Evolutionary conservation across 148 eudicot genomes (phyloP).

Genomic region (Chenopodium berlandieri): DNA sequence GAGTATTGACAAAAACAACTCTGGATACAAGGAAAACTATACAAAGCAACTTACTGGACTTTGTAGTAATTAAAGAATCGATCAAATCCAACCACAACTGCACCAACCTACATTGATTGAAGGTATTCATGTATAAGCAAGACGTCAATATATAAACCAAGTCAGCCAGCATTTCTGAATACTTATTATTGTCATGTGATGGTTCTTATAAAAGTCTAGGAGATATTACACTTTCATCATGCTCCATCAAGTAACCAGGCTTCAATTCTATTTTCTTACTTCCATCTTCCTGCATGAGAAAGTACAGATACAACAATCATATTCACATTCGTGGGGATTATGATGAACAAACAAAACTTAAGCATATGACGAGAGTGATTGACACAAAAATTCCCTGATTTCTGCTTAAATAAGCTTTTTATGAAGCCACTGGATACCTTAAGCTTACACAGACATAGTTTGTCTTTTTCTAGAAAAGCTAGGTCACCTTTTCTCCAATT

Average conservation of each 20-base stretch:
- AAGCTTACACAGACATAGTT: background rate
- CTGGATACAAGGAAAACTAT: background rate
- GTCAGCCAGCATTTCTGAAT: background rate
- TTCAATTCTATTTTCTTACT: constrained; percentile 85
- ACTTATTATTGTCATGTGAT: background rate
- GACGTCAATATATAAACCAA: background rate
- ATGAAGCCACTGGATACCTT: background rate
- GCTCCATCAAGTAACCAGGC: constrained; percentile 92
- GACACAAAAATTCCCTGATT: too few species aligned
- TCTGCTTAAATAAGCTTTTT: background rate
- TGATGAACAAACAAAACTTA: background rate
- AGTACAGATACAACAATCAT: background rate
- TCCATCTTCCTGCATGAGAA: constrained; percentile 76
- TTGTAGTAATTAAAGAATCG: constrained; percentile 93
- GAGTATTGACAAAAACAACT: background rate
- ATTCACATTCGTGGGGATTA: background rate
- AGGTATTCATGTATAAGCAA: constrained; percentile 11
- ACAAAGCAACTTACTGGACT: constrained; percentile 69
- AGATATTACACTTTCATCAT: constrained; percentile 66
- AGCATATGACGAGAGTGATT: background rate
- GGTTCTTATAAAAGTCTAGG: background rate
- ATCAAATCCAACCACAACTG: constrained; percentile 98
- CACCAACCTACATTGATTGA: constrained; percentile 70
- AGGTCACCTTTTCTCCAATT: background rate
- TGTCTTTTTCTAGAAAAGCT: background rate